Evolutionary conservation across 2,329 filamentous ascomycete genomes (phyloP), one percentile per base, ranked within the genome.

Genomic region (Diaporthe ilicicola): DNA sequence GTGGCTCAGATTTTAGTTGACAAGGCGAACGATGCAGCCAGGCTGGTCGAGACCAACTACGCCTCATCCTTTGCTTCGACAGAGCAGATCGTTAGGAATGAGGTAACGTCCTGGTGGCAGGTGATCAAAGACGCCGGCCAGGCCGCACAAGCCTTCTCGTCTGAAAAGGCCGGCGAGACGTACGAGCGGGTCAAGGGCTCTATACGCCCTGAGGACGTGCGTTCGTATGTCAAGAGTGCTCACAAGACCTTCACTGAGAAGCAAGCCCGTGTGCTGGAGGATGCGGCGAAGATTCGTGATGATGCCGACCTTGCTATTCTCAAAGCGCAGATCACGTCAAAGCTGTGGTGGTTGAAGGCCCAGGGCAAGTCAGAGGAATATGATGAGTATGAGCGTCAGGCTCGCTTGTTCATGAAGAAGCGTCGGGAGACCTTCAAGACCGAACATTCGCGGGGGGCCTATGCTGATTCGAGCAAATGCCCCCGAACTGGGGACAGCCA

Each of bases 331-430:
- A 81, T 91, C 32, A 81, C 81, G 53, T 88, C 89, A 17, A 88
- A 85, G 77, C 81, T 90, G 39, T 83, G 85, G 80, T 90, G 88
- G 87, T 79, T 91, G 62, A 86, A 84, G 76, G 62, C 88, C 39
- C 86, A 84, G 64, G 86, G 87, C 24, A 86, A 84, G 74, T 77
- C 75, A 3, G 81, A 84, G 19, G 85, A 88, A 73, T 69, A 82
- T 0, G 72, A 79, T 4, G 81, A 82, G 70, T 88, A 88, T 72
- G 80, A 83, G 69, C 78, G 77, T 65, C 87, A 87, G 73, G 88
- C 88, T 12, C 81, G 81, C 62, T 73, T 74, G 1, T 84, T 83
- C 71, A 73, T 86, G 65, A 78, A 81, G 24, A 77, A 80, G 69
- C 83, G 82, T 75, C 74, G 78, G 22, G 77, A 76, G 67, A 76